Base-by-base conservation (phyloP, 2,329 filamentous ascomycete genomes). In the Colletotrichum sp. region DNA sequence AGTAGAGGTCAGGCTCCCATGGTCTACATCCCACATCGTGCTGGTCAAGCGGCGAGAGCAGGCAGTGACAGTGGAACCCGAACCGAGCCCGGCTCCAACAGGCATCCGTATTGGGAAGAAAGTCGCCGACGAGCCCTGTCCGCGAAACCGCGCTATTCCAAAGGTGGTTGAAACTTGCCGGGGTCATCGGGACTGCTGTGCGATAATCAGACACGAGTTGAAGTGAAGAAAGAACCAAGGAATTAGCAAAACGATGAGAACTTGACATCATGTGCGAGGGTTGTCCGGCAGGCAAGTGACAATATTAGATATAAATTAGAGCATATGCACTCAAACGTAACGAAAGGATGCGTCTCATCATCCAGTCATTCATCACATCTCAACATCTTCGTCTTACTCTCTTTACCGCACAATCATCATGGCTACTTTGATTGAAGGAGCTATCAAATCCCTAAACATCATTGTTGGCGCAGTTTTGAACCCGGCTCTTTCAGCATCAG, bases 231-330 rank as follows among this genome's bases (percentile, higher is more conserved):
- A 21, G 10, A 13, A 52, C n/a, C 43, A 7, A 52, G 43, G 10
- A 1, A 21, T 52, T 1, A 21, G 43, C 3, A 0, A 21, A 5
- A 52, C 3, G 18, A 21, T 13, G 43, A 3, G n/a, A 52, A 52
- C 6, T 21, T 0, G n/a, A 5, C 43, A 52, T 21, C 10, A 4
- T 52, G n/a, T 52, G 43, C 5, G 9, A 52, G n/a, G 5, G n/a
- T 52, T 13, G 5, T 4, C 10, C 5, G n/a, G 12, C 1, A 12
- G 3, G 0, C 0, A 3, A 48, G 5, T 48, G 38, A 0, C 18
- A n/a, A 18, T 12, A 4, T n/a, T 48, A 10, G 10, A 13, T 21
- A 48, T 48, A 48, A 52, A 52, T 52, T 0, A 2, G 16, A 21
- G 43, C 43, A 52, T 52, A 4, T 4, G 43, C 10, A 7, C 10